Evolutionary conservation across 345 rosid species (phyloP).

Genomic region (Excoecaria agallocha): DNA sequence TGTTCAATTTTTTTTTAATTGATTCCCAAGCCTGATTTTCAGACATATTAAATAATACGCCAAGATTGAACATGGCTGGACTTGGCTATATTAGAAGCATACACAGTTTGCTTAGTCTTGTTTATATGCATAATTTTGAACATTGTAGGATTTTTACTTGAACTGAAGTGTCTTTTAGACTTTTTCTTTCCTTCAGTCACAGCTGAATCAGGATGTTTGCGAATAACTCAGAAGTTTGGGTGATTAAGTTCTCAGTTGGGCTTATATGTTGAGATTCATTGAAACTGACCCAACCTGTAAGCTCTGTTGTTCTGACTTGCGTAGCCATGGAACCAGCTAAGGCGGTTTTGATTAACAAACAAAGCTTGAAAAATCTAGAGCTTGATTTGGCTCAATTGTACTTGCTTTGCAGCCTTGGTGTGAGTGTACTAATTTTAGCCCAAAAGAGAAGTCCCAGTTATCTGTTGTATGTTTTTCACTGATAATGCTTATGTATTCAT

Average conservation of each 20-base stretch:
- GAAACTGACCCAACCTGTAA: too few relatives aligned
- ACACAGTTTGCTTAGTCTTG: not conserved
- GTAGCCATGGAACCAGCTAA: not conserved
- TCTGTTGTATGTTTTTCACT: too few relatives aligned
- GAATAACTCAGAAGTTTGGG: not conserved
- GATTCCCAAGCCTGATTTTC: not conserved
- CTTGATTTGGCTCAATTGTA: not conserved
- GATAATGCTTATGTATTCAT: too few relatives aligned
- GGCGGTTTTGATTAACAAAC: not conserved
- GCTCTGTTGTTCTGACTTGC: too few relatives aligned
- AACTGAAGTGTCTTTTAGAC: not conserved
- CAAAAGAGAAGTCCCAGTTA: too few relatives aligned
- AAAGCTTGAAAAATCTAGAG: not conserved
- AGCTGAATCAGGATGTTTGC: not conserved
- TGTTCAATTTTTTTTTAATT: not conserved
- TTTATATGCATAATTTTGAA: not conserved
- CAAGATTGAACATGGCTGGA: not conserved
- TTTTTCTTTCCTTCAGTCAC: not conserved
- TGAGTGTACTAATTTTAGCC: not conserved
- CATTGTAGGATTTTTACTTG: not conserved
- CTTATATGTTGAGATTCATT: too few relatives aligned
- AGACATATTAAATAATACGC: not conserved
- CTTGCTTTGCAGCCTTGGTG: not conserved
- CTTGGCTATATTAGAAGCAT: not conserved
- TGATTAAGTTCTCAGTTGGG: not conserved